Evolutionary conservation across 805 yeast species (phyloP).

Genomic region (Diddensiella transvaalensis): DNA sequence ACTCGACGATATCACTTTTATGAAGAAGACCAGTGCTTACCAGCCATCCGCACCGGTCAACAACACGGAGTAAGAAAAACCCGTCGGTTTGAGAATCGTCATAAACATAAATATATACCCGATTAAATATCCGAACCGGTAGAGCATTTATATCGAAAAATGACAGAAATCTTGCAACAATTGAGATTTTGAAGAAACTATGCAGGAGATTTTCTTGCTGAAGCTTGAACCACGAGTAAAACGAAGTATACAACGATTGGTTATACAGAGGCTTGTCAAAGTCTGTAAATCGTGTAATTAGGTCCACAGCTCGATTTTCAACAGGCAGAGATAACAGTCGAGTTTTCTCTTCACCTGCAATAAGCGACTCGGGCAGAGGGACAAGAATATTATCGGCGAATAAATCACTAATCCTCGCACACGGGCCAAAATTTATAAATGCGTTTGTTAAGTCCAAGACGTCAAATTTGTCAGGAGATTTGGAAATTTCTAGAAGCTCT

Average conservation of each 20-base stretch:
- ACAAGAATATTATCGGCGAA: not conserved
- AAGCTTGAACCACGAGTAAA: not conserved
- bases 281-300: not conserved
- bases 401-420: not conserved
- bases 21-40: not conserved
- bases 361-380: not conserved
- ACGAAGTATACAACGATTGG: not conserved
- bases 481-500: not conserved
- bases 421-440: not conserved
- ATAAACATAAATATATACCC: not conserved
- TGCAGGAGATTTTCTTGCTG: not conserved
- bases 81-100: not conserved
- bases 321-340: not conserved
- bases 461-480: not conserved
- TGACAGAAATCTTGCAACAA: not conserved
- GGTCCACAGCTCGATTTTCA: not conserved
- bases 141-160: not conserved
- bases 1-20: not conserved
- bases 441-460: not conserved
- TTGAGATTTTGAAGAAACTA: not conserved
- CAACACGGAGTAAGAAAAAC: not conserved
- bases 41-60: not conserved
- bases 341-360: not conserved
- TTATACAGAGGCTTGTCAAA: not conserved
- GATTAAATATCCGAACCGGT: not conserved